phyloP scores from a whole-genome alignment of 164 flowering plant species.

The Kingdonia uniflora region DNA sequence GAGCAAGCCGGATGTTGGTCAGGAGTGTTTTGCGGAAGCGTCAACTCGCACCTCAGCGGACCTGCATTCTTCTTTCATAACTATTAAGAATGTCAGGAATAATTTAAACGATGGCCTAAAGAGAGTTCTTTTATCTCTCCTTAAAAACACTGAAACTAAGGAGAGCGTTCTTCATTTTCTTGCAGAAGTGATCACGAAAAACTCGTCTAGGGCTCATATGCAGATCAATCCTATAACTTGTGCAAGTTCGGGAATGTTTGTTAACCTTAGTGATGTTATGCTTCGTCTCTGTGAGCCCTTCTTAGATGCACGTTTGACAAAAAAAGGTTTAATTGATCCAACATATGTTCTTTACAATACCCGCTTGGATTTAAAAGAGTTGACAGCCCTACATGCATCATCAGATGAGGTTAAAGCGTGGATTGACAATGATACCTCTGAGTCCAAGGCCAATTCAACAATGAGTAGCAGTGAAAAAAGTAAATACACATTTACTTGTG shows the following conservation, averaged over 20 bases:
- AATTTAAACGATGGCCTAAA: conserved; percentile 60
- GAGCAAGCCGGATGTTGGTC: conserved; percentile 92
- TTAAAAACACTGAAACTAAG: conserved; percentile 62
- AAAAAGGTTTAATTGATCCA: conserved; percentile 80
- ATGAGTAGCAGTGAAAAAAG: conserved; percentile 27
- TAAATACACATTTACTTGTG: conserved; percentile 75
- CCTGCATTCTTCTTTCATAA: conserved; percentile 67
- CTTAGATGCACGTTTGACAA: conserved; percentile 67
- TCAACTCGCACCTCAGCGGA: conserved; percentile 84
- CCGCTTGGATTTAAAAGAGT: conserved; percentile 66
- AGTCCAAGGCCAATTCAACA: conserved; percentile 26
- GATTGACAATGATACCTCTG: conserved; percentile 25
- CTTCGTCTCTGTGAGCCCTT: conserved; percentile 92
- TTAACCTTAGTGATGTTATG: conserved; percentile 92
- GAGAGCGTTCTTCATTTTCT: conserved; percentile 76
- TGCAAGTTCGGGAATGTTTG: conserved; percentile 98
- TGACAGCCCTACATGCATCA: conserved; percentile 95
- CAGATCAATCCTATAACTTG: conserved; percentile 91
- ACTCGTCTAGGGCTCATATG: conserved; percentile 79
- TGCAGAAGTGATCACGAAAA: conserved; percentile 76
- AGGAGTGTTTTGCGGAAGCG: conserved; percentile 82
- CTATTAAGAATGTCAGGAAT: conserved; percentile 81
- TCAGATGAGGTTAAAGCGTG: conserved; percentile 84
- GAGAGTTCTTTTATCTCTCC: conserved; percentile 63
- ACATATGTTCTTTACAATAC: conserved; percentile 52